These are phyloP conservation scores for Puya raimondii DNA, from an alignment of 176 grass and related monocot genomes.

Conservation along the genomic window DNA sequence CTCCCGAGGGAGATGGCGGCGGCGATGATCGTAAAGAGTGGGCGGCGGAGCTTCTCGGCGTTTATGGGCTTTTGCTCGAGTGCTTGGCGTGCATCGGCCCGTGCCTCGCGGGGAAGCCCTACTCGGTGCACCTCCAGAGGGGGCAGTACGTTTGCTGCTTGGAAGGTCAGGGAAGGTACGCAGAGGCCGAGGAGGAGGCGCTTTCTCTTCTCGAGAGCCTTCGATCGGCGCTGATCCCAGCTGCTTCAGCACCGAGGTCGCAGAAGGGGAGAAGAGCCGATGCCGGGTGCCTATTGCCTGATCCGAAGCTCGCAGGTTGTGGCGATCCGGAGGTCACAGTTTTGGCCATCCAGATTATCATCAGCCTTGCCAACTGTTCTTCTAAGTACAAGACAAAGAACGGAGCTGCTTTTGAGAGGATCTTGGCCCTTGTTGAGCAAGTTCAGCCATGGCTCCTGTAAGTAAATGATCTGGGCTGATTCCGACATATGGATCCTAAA, in stretches of 20 bases:
- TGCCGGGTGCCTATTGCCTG: slow-evolving; percentile 25
- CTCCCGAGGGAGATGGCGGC: neutral
- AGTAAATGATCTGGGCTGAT: neutral
- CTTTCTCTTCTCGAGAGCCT: slow-evolving; percentile 39
- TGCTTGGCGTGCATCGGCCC: slow-evolving; percentile 47
- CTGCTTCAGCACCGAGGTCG: slow-evolving; percentile 20
- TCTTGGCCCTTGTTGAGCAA: slow-evolving; percentile 39
- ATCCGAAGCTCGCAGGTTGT: slow-evolving; percentile 28
- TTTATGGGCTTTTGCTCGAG: slow-evolving; percentile 53
- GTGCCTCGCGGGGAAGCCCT: slow-evolving; percentile 72
- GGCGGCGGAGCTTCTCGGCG: slow-evolving; percentile 34
- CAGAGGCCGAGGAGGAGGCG: slow-evolving; percentile 45
- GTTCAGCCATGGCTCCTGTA: slow-evolving; percentile 71
- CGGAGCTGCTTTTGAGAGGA: slow-evolving; percentile 31
- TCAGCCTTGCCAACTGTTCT: slow-evolving; percentile 45
- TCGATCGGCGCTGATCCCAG: slow-evolving; percentile 26
- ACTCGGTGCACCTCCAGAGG: slow-evolving; percentile 54
- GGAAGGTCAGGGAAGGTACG: slow-evolving; percentile 43
- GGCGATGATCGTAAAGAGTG: slow-evolving; percentile 1
- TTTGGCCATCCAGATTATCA: slow-evolving; percentile 44
- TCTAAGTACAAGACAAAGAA: slow-evolving; percentile 47
- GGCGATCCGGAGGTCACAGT: slow-evolving; percentile 43
- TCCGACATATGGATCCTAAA: neutral
- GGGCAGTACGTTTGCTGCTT: slow-evolving; percentile 43
- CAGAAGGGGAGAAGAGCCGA: slow-evolving; percentile 17